Base-by-base conservation (phyloP, 1,284 basidiomycete genomes). In the Cryptococcus sp. region DNA sequence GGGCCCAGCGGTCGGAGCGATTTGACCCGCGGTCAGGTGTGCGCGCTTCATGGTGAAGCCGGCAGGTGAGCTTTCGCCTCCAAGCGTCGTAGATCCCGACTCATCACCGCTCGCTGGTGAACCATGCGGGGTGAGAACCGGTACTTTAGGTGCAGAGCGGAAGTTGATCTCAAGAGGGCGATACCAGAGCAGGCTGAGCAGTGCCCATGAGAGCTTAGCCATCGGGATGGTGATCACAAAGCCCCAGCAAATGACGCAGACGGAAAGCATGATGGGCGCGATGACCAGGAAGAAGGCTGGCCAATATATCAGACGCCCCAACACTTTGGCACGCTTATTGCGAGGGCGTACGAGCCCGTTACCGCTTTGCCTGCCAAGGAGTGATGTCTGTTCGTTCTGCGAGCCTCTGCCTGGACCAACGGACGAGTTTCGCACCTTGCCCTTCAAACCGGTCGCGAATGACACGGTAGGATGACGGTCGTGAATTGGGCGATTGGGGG, bases 171-270 rank as follows among this genome's bases (percentile, higher is more conserved):
- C 85, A 19, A 89, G 86, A 0, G 96, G 93, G 62, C 89, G 87
- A 57, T 83, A 80, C 68, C 88, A 88, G 49, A 99, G 83, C 72
- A 93, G 85, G 57, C 88, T 87, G 73, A 99, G 83, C 43, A 99
- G 84, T 16, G 87, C 91, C 94, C 95, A 99, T 63, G 88, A 91
- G 48, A 99, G 84, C 78, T 91, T 95, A 39, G 94, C 96, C 96
- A 99, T 99, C 7, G 96, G 96, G 62, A 99, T 91, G 42, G 94
- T 90, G 73, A 99, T 84, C 60, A 99, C 88, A 62, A 93, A 83
- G 25, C 84, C 91, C 93, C 94, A 99, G 81, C 94, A 98, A 47
- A 93, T 80, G 57, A 91, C 73, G 75, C 93, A 94, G 38, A 91
- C 90, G 60, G 88, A 58, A 51, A 94, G 83, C 85, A 99, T 89